Percentiles rank a stretch among this genome's conserved stretches.
Conservation (phyloP, 345 rosid genomes). For the Iberis pinnata region DNA sequence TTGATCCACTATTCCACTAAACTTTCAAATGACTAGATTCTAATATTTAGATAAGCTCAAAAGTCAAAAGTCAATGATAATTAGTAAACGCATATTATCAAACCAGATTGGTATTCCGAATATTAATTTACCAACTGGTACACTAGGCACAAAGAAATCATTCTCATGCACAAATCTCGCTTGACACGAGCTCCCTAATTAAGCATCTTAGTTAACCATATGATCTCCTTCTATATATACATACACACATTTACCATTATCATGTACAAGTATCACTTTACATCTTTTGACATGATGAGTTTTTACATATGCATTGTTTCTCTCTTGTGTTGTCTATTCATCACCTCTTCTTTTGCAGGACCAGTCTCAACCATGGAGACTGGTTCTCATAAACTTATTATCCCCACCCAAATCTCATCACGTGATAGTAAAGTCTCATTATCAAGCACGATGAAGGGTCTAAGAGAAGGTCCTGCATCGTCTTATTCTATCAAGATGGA, state of each 20-base stretch:
- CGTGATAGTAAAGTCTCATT: constrained; percentile 17
- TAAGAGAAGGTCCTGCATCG: constrained; percentile 21
- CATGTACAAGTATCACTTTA: no score
- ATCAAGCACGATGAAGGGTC: constrained; percentile 11
- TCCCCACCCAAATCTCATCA: constrained; percentile 7
- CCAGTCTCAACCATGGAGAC: constrained; percentile 14
- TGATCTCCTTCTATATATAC: not conserved
- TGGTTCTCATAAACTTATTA: not conserved
- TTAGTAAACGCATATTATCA: not conserved
- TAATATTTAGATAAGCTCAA: not conserved
- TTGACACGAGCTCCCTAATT: not conserved
- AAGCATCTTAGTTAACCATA: not conserved
- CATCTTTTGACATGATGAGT: constrained; percentile 4
- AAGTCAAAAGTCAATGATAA: not conserved
- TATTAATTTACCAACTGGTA: not conserved
- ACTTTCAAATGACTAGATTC: not conserved
- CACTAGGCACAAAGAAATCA: not conserved
- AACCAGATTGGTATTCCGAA: not conserved
- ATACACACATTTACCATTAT: not conserved
- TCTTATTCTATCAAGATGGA: not conserved
- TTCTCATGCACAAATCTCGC: not conserved
- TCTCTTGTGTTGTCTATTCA: constrained; percentile 16
- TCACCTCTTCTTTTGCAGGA: constrained; percentile 16
- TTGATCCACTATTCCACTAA: not conserved
- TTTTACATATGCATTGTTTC: constrained; percentile 3